phyloP scores from a whole-genome alignment of 2,329 filamentous ascomycete genomes.

The Fusarium albidum region DNA sequence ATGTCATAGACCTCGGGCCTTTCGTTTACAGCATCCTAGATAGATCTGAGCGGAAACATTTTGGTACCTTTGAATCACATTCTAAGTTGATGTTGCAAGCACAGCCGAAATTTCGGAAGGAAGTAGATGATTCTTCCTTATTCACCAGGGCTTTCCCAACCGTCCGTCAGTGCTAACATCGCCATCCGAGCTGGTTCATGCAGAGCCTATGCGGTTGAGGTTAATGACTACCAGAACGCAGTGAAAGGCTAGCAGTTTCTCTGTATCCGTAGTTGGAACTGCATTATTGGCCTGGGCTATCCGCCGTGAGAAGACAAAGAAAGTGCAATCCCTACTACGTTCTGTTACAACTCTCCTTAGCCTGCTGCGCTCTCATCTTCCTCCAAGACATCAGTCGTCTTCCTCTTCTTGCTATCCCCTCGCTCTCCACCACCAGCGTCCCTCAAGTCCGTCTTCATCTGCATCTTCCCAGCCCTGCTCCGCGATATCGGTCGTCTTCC shows the following conservation, averaged over 20 bases:
- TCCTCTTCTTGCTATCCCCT: slow-evolving; percentile 6
- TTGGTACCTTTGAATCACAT: background rate
- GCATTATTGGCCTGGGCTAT: background rate
- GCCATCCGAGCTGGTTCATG: background rate
- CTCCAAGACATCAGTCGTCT: slow-evolving; percentile 1
- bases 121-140: background rate
- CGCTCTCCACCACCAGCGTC: slow-evolving; percentile 2
- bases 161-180: background rate
- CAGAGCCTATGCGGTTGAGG: background rate
- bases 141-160: background rate
- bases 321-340: slow-evolving; percentile 3
- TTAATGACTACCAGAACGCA: slow-evolving; percentile 1
- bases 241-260: background rate
- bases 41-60: no score
- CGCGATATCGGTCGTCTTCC: background rate
- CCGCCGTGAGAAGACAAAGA: slow-evolving; percentile 3
- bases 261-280: background rate
- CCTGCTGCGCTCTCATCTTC: background rate
- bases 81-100: background rate
- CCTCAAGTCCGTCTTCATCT: no score
- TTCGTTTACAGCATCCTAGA: slow-evolving; percentile 27
- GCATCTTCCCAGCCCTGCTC: slow-evolving; percentile 2
- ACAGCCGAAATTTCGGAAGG: background rate
- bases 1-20: slow-evolving; percentile 38
- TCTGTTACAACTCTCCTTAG: background rate